Base-by-base conservation (phyloP, 768 basidiomycete species). In the Suillus brevipes region DNA sequence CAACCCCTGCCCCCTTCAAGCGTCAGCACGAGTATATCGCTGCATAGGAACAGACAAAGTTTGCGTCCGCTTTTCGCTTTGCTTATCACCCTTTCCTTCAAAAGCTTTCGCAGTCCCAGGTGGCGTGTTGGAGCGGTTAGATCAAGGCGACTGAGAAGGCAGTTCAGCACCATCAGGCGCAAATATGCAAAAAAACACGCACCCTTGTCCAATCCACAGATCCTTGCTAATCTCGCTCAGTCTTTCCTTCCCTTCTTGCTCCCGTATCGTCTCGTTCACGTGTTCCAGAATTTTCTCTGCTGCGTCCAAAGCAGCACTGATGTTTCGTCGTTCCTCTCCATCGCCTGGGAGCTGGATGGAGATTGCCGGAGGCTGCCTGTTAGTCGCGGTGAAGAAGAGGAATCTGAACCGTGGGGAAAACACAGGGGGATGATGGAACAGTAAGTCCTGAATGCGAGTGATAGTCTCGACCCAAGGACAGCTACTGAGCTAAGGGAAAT, bases 171-270 rank as follows among this genome's bases (percentile, higher is more conserved):
- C 49, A 37, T 50, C 16, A 43, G 34, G 13, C 23, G 47, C 62
- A 58, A 18, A 18, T n/a, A 23, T 18, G 36, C 4, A 3, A 1
- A 65, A 43, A 14, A 38, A n/a, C 14, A 72, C 87, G 68, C 62
- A 92, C 91, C 87, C 93, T 78, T 93, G 85, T 3, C 94, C 94
- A 65, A 98, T 89, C 89, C 92, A 95, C 6, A 99, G 80, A 70
- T 91, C 79, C 64, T 90, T 86, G 18, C 92, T 94, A 40, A 98
- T 83, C 28, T 79, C 80, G 55, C 82, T 82, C 2, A 99, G 80
- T n/a, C 90, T 85, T 68, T 93, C 92, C 10, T 81, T 77, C 1
- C 90, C 88, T 76, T 99, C 95, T 64, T 89, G 90, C 23, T 91
- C 86, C 5, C 96, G 84, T 34, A 99, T 92, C 2, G 88, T 82